phyloP scores from a whole-genome alignment of 2,329 filamentous ascomycete genomes.

The Cladosporium austrohemisphaericum region DNA sequence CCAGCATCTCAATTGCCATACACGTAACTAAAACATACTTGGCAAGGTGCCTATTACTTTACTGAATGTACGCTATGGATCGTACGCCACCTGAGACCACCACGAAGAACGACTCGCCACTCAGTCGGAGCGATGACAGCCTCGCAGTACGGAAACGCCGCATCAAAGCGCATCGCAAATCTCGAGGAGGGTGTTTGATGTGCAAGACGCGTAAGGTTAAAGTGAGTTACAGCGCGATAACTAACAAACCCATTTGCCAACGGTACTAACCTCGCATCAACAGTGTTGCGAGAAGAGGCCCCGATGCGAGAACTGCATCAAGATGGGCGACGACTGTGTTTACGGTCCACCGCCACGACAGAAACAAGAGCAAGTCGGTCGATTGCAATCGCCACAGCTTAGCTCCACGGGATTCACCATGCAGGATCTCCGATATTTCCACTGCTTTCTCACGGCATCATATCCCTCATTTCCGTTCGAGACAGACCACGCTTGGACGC shows the following conservation, averaged over 20 bases:
- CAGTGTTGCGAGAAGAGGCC: slow-evolving; percentile 10
- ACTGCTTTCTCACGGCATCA: slow-evolving; percentile 5
- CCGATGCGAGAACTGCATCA: slow-evolving; percentile 6
- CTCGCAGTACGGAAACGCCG: background rate
- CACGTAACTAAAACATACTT: too few relatives aligned
- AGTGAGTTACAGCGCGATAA: background rate
- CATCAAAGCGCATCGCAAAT: slow-evolving; percentile 8
- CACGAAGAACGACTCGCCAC: background rate
- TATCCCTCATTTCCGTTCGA: slow-evolving; percentile 9
- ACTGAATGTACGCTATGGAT: too few relatives aligned
- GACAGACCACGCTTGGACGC: slow-evolving; percentile 3
- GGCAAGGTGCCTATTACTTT: too few relatives aligned
- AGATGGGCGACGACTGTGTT: slow-evolving; percentile 7
- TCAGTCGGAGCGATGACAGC: slow-evolving; percentile 1
- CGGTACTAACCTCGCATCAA: background rate
- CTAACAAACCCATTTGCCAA: background rate
- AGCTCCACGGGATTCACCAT: slow-evolving; percentile 2
- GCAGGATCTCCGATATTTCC: slow-evolving; percentile 6
- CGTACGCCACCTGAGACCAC: too few relatives aligned
- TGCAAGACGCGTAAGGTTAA: slow-evolving; percentile 13
- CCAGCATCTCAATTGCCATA: too few relatives aligned
- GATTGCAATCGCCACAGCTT: slow-evolving; percentile 1
- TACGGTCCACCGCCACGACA: background rate
- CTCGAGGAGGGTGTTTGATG: slow-evolving; percentile 5
- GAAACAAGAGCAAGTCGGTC: background rate